Conservation (phyloP, 1,284 basidiomycete species). For the Ustilago bromivora region DNA sequence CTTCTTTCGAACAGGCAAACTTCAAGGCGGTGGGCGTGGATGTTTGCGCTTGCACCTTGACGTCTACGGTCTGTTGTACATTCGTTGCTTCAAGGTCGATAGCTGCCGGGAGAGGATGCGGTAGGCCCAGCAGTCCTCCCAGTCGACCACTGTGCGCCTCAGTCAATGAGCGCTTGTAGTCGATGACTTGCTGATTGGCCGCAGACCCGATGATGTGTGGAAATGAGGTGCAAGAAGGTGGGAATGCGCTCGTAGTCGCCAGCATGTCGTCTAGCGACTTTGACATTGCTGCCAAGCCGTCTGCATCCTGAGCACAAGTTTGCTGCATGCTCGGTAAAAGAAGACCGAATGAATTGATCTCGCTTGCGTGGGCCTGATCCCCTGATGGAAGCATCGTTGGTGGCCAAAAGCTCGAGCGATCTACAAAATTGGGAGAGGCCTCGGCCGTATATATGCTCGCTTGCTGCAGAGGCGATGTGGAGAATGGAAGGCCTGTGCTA, state of each 20-base stretch:
- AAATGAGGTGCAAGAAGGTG: neutral
- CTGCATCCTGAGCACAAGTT: neutral
- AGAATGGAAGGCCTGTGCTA: neutral
- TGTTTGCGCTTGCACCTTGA: neutral
- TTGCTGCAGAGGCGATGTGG: neutral
- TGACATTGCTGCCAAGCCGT: neutral
- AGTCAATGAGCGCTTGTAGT: slow-evolving; percentile 8
- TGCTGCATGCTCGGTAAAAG: neutral
- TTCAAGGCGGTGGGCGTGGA: neutral
- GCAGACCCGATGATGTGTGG: neutral
- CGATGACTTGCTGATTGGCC: slow-evolving; percentile 8
- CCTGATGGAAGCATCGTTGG: neutral
- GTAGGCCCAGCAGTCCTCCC: slow-evolving; percentile 8
- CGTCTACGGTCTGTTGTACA: neutral
- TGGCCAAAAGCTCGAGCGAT: neutral
- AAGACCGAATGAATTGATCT: neutral
- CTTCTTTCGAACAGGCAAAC: neutral
- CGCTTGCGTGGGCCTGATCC: neutral
- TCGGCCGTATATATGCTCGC: no score
- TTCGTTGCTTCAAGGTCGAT: neutral
- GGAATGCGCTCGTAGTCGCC: neutral
- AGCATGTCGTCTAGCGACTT: neutral
- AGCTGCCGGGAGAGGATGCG: neutral
- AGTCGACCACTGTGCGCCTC: slow-evolving; percentile 12
- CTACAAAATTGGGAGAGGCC: neutral